Conservation (phyloP, 208 protist species). For the Novymonas esmeraldas region DNA sequence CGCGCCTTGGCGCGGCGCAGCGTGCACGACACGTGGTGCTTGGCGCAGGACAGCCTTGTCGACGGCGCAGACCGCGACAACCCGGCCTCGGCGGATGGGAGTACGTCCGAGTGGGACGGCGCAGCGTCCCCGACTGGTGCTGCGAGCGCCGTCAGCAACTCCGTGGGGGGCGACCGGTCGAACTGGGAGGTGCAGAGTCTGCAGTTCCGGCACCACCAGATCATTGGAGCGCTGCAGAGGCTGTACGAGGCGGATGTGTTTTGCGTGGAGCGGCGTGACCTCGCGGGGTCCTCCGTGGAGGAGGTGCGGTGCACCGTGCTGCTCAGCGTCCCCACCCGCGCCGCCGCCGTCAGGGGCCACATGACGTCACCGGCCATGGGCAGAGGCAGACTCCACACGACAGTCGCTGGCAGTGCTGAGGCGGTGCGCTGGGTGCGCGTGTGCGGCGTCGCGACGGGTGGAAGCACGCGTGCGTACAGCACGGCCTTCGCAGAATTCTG, state of each 20-base stretch:
- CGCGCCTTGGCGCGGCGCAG: background rate
- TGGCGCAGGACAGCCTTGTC: background rate
- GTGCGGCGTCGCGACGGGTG: background rate
- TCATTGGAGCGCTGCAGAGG: background rate
- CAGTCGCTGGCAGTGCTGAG: background rate
- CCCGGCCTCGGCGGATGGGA: background rate
- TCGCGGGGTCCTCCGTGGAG: background rate
- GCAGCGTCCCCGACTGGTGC: no score
- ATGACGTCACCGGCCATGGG: no score
- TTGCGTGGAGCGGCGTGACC: constrained; percentile 7
- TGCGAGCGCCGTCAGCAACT: no score
- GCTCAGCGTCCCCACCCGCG: constrained; percentile 3
- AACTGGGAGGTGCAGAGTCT: background rate
- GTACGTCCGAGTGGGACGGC: background rate
- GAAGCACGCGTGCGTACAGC: background rate
- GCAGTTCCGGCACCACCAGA: background rate
- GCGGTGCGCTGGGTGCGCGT: background rate
- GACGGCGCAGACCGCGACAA: background rate
- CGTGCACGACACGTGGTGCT: background rate
- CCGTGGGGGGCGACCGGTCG: background rate
- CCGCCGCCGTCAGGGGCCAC: no score
- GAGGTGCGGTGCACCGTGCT: background rate
- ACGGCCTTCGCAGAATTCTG: background rate
- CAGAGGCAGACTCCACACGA: no score
- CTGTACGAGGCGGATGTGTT: constrained; percentile 4